Base-by-base conservation (phyloP, 371 early-diverging fungal genomes). In the Mortierella sp. region DNA sequence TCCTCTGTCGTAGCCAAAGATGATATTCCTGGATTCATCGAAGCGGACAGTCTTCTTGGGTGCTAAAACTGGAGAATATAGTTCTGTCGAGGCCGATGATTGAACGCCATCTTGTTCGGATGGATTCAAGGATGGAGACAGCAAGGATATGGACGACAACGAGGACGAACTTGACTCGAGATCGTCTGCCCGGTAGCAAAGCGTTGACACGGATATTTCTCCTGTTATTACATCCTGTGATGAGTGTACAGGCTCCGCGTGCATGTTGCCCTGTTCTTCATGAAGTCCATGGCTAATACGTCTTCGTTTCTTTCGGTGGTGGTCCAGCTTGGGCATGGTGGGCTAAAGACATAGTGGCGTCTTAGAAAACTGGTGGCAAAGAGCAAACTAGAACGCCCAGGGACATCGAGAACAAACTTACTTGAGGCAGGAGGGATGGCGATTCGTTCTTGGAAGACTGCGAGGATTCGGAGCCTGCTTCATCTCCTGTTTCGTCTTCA, bases 281-380 rank as follows among this genome's bases (percentile, higher is more conserved):
- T n/a, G 8, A 28, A 14, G 34, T 19, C 34, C 29, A 9, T 29
- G 28, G 6, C 21, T 17, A 29, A 27, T 24, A n/a, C 41, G 19
- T 17, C 60, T 34, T 34, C 43, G 40, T 31, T 60, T 60, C 40
- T 17, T 41, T 31, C 29, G 39, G 8, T 19, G 37, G 43, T 40
- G 43, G 10, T 28, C 51, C 27, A n/a, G 0, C 29, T 59, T 29
- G 29, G 43, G 40, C 13, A 24, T 24, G 7, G 53, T 19, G 25
- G 31, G 14, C 52, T 51, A 34, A 21, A n/a, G 19, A 28, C 10
- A 12, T 34, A 10, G 34, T 34, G 34, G 34, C 34, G 34, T 34
- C 3, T 19, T 17, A 21, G 16, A 19, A 48, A 57, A 24, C 46
- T 57, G 57, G 57, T 57, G 48, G 57, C 57, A 57, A 59, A 59